These are phyloP conservation scores for Xylaria arbuscula DNA, from an alignment of 2,329 filamentous ascomycete genomes.

Conservation along the genomic window DNA sequence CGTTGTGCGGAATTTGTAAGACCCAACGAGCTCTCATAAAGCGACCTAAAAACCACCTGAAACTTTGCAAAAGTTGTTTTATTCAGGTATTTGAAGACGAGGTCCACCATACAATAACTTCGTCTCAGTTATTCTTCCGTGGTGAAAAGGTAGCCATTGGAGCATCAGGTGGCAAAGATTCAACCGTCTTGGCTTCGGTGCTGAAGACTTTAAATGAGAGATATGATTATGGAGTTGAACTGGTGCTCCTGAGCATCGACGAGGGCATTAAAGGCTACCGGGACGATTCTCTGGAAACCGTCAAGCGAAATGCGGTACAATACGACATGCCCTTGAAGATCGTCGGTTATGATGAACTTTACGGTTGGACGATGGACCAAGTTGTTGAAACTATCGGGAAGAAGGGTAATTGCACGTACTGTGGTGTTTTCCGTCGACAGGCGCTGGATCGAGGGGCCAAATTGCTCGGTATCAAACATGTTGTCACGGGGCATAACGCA, in stretches of 20 bases:
- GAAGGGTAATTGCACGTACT: constrained; percentile 99
- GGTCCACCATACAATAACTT: constrained; percentile 89
- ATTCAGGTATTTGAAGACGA: constrained; percentile 89
- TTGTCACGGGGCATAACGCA: constrained; percentile 97
- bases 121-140: constrained; percentile 80
- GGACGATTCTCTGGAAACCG: constrained; percentile 94
- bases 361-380: constrained; percentile 99
- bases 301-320: constrained; percentile 91
- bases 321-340: constrained; percentile 94
- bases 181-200: constrained; percentile 92
- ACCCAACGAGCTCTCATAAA: constrained; percentile 86
- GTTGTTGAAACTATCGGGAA: constrained; percentile 96
- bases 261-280: constrained; percentile 98
- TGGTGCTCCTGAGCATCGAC: constrained; percentile 90
- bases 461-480: constrained; percentile 86
- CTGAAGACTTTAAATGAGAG: constrained; percentile 94
- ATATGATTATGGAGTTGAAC: constrained; percentile 84
- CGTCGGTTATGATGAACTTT: constrained; percentile 91
- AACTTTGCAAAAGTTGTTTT: constrained; percentile 92
- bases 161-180: constrained; percentile 96
- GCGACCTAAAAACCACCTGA: constrained; percentile 92
- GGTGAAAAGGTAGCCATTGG: constrained; percentile 94
- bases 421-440: constrained; percentile 93
- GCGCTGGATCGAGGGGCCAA: constrained; percentile 93
- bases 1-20: constrained; percentile 80